A percentile compares a stretch with the other conserved stretches of the same genome.
phyloP scores from a whole-genome alignment of 1,284 basidiomycete species.

The Boletus smithii region DNA sequence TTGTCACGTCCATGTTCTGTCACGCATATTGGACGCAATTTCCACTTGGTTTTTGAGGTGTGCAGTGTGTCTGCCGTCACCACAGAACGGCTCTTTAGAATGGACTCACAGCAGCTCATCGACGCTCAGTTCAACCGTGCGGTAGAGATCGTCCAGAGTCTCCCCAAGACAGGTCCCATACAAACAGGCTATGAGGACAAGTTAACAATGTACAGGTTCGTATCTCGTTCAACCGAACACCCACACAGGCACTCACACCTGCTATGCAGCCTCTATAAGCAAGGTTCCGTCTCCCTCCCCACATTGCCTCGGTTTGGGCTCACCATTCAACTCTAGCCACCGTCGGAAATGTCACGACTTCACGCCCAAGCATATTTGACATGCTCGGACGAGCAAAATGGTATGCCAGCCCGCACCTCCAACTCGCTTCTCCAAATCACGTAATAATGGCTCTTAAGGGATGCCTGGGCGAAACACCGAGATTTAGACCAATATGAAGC shows the following conservation, averaged over 20 bases:
- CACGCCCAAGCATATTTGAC: conserved; percentile 87
- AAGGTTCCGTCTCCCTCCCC: conserved; percentile 53
- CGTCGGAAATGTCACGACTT: conserved; percentile 77
- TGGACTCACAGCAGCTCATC: conserved; percentile 62
- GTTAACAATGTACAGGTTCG: conserved; percentile 86
- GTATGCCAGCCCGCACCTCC: conserved; percentile 40
- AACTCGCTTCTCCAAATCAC: conserved; percentile 21
- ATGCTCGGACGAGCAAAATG: conserved; percentile 94
- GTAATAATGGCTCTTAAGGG: conserved; percentile 51
- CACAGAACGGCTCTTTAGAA: conserved; percentile 26
- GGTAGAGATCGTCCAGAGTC: conserved; percentile 87
- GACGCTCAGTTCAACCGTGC: conserved; percentile 89
- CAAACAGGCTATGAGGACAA: conserved; percentile 98
- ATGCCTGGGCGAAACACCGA: conserved; percentile 91
- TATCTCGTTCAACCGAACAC: conserved; percentile 7
- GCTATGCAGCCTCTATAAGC: conserved; percentile 77
- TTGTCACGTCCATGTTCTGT: conserved; percentile 22
- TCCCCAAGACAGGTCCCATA: conserved; percentile 93
- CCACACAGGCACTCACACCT: conserved; percentile 6
- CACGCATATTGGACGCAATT: conserved; percentile 16
- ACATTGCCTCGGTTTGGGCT: conserved; percentile 2
- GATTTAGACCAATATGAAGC: conserved; percentile 79
- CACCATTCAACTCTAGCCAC: conserved; percentile 57
- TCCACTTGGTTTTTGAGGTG: too few species aligned
- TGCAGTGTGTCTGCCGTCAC: too few species aligned